A percentile compares a stretch with the other conserved stretches of the same genome.
Evolutionary conservation across 441 rosid species (phyloP).

Genomic region (Brassica balearica): DNA sequence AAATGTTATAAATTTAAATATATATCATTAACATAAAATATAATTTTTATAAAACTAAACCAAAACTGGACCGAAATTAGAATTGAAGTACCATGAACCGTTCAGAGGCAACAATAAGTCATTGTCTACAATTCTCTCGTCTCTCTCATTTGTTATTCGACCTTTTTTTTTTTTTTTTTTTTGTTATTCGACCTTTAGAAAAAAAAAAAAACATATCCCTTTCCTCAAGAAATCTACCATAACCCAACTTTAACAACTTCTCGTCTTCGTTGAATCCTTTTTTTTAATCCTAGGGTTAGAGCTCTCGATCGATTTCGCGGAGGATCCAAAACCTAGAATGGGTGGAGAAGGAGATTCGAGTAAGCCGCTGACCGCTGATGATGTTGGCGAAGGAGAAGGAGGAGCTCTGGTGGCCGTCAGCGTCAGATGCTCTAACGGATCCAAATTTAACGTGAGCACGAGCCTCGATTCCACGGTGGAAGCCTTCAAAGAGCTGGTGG

Average conservation of each 20-base stretch:
- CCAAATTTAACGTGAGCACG: constrained; percentile 59
- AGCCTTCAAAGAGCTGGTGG: constrained; percentile 62
- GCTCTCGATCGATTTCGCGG: not conserved
- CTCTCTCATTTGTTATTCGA: too few relatives aligned
- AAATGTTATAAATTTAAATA: too few relatives aligned
- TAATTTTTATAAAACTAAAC: too few relatives aligned
- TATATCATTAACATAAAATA: too few relatives aligned
- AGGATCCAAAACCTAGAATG: constrained; percentile 34
- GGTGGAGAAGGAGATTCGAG: constrained; percentile 65
- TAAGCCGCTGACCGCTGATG: constrained; percentile 42
- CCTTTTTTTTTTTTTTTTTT: too few relatives aligned
- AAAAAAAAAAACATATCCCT: not conserved
- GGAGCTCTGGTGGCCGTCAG: constrained; percentile 50
- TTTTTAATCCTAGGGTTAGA: not conserved
- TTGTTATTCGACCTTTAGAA: too few relatives aligned
- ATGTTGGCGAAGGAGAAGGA: constrained; percentile 25
- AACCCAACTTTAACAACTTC: not conserved
- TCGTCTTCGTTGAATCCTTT: not conserved
- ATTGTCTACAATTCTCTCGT: too few relatives aligned
- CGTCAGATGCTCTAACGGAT: constrained; percentile 67
- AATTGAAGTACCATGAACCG: too few relatives aligned
- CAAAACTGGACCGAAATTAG: too few relatives aligned
- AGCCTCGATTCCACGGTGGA: constrained; percentile 65
- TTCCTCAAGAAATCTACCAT: constrained; percentile 2
- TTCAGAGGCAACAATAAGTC: too few relatives aligned